Base-by-base conservation (phyloP, 805 yeast species). In the Torulaspora microellipsoides region DNA sequence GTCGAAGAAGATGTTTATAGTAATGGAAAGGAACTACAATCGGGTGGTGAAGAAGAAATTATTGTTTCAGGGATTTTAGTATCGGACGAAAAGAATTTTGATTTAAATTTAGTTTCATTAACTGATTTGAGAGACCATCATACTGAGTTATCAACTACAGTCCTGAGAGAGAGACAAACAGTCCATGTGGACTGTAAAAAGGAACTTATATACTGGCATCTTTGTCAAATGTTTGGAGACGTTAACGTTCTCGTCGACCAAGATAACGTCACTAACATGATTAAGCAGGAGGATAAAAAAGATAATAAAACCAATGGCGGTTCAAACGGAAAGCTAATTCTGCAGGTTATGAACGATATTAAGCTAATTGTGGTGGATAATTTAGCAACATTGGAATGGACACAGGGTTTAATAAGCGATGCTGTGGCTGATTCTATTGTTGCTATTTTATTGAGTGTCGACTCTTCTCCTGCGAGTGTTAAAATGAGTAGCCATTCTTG, bases 191-290 rank as follows among this genome's bases (percentile, higher is more conserved):
- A 82, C 59, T 95, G 96, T 4, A 85, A 85, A 34, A 77, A 85
- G 28, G 84, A 85, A 36, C 71, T 93, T 45, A 78, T 93, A 47
- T 75, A 77, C 47, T 93, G 95, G 89, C 98, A 93, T 60, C 74
- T 93, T 45, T 78, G 83, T 46, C 98, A 90, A 60, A 93, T 93
- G 99, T 93, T 91, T 73, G 98, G 97, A 1, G 77, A 73, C 56
- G 76, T 89, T 4, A 80, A 82, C 35, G 76, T 86, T 2, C 43
- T 80, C 3, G 71, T 71, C 40, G 88, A 81, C 51, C 81, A 77
- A 42, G 73, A 70, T n/a, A 56, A 60, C 31, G 45, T 64, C 10
- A 58, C 66, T 1, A 48, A 41, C 38, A 40, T 14, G 48, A 36
- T 28, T 8, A 36, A 31, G 43, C 38, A 36, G 27, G 44, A 51